Evolutionary conservation across 164 flowering plant genomes (phyloP).

Genomic region (Stephania yunnanensis): DNA sequence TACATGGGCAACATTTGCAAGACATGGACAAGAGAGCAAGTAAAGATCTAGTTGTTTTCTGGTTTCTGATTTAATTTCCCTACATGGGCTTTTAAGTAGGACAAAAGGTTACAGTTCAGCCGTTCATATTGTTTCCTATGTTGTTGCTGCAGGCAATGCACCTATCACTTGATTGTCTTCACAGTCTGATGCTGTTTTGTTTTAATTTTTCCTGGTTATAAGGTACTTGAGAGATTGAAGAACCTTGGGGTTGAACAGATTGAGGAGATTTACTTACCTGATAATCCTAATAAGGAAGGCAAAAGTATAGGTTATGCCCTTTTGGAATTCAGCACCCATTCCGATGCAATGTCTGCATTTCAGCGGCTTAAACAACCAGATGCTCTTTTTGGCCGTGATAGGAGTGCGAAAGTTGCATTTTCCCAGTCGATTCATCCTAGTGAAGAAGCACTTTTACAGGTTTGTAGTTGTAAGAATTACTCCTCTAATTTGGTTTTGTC

Average conservation of each 20-base stretch:
- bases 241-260: slow-evolving; percentile 28
- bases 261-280: slow-evolving; percentile 31
- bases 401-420: slow-evolving; percentile 39
- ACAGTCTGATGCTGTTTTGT: slow-evolving; percentile 8
- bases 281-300: slow-evolving; percentile 32
- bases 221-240: slow-evolving; percentile 32
- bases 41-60: slow-evolving; percentile 11
- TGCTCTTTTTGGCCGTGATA: slow-evolving; percentile 39
- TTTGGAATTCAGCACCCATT: slow-evolving; percentile 30
- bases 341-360: slow-evolving; percentile 38
- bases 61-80: not conserved
- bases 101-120: not conserved
- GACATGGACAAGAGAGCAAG: slow-evolving; percentile 36
- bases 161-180: slow-evolving; percentile 6
- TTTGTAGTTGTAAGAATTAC: slow-evolving; percentile 10
- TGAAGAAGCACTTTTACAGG: slow-evolving; percentile 37
- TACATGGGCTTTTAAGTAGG: not conserved
- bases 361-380: slow-evolving; percentile 35
- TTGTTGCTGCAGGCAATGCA: slow-evolving; percentile 10
- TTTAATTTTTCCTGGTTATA: slow-evolving; percentile 9
- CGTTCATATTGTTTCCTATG: not conserved
- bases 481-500: not conserved
- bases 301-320: slow-evolving; percentile 35
- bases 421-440: slow-evolving; percentile 30
- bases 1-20: slow-evolving; percentile 41